A percentile compares a stretch with the other conserved stretches of the same genome.
Conservation (phyloP, 2,329 filamentous ascomycete genomes). For the Clarireedia homoeocarpa region DNA sequence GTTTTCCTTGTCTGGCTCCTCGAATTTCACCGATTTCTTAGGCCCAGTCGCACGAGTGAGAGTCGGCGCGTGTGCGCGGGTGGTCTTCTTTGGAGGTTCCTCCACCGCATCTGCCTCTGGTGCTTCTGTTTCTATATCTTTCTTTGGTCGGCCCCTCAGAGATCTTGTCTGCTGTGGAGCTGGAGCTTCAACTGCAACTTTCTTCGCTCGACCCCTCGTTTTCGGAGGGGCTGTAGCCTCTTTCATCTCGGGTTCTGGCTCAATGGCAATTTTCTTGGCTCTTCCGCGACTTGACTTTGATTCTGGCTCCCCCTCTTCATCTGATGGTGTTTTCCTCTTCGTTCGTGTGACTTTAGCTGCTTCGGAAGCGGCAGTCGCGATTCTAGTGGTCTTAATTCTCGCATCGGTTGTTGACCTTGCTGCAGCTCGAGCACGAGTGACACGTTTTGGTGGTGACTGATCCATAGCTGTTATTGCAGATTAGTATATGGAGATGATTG, state of each 20-base stretch:
- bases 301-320: conserved; percentile 31
- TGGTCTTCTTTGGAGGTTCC: conserved; percentile 32
- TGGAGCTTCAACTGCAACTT: conserved; percentile 23
- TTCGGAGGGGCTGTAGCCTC: conserved; percentile 25
- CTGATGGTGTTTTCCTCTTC: conserved; percentile 48
- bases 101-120: conserved; percentile 23
- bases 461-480: conserved; percentile 33
- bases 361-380: conserved; percentile 41
- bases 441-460: conserved; percentile 49
- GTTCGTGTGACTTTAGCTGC: conserved; percentile 30
- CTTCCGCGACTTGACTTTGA: conserved; percentile 38
- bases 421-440: conserved; percentile 45
- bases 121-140: conserved; percentile 19
- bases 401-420: conserved; percentile 33
- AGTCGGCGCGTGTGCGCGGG: conserved; percentile 31
- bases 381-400: conserved; percentile 36
- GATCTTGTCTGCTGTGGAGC: conserved; percentile 16
- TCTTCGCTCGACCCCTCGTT: conserved; percentile 40
- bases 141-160: conserved; percentile 25
- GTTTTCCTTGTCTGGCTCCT: conserved; percentile 57
- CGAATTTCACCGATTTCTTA: conserved; percentile 57
- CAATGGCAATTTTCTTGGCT: conserved; percentile 35
- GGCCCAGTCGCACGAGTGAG: conserved; percentile 37
- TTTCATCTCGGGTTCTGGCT: conserved; percentile 22
- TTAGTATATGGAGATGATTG: not conserved